Evolutionary conservation across 305 asterid genomes (phyloP).

Genomic region (Fraxinus latifolia): DNA sequence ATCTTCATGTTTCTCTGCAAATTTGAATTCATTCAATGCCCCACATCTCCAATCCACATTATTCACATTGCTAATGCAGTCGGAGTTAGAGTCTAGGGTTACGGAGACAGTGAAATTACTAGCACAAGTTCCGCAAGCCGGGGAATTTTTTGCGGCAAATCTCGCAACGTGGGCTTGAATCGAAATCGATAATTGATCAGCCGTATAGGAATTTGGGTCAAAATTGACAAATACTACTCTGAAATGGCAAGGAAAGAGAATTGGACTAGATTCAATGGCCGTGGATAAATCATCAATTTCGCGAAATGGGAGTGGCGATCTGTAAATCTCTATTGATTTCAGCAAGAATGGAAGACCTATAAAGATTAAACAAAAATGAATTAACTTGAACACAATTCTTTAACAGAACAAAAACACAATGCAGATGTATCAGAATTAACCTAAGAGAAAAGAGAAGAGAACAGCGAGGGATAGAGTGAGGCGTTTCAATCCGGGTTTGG

Average conservation of each 20-base stretch:
- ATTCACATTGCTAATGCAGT: slow-evolving; percentile 34
- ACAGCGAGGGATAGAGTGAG: slow-evolving; percentile 62
- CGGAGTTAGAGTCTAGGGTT: slow-evolving; percentile 39
- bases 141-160: slow-evolving; percentile 32
- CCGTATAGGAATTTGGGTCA: slow-evolving; percentile 22
- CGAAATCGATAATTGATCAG: slow-evolving; percentile 44
- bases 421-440: slow-evolving; percentile 24
- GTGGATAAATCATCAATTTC: slow-evolving; percentile 69
- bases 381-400: background rate
- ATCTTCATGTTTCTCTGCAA: slow-evolving; percentile 37
- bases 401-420: background rate
- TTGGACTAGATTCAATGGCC: slow-evolving; percentile 50
- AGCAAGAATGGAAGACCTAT: slow-evolving; percentile 69
- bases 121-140: slow-evolving; percentile 61
- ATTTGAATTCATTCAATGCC: slow-evolving; percentile 38
- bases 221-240: slow-evolving; percentile 57
- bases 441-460: slow-evolving; percentile 63
- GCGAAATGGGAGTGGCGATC: slow-evolving; percentile 84
- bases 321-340: slow-evolving; percentile 77
- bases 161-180: slow-evolving; percentile 49
- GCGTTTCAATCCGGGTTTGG: slow-evolving; percentile 75
- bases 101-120: slow-evolving; percentile 50
- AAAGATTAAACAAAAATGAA: slow-evolving; percentile 1
- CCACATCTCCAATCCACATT: slow-evolving; percentile 56
- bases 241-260: slow-evolving; percentile 68